Percentiles rank a stretch among this genome's conserved stretches.
phyloP scores from a whole-genome alignment of 345 rosid genomes.

The Linum lewisii region DNA sequence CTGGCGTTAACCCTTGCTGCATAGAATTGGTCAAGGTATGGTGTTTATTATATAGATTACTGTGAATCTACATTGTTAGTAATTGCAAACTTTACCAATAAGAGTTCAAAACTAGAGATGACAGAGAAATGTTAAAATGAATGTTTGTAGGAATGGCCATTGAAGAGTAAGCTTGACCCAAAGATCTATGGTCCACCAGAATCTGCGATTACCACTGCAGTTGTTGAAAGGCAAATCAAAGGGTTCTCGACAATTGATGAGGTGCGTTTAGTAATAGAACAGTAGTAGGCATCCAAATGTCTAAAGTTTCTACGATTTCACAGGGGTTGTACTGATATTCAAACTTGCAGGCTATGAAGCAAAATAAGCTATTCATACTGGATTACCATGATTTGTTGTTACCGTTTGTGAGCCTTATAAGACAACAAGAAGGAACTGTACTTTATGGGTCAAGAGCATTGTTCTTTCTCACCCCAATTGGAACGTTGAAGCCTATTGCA shows the following conservation, averaged over 20 bases:
- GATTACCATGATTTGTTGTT: slow-evolving; percentile 5
- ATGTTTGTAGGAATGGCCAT: slow-evolving; percentile 4
- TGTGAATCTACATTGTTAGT: too few relatives aligned
- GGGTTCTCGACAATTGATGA: background rate
- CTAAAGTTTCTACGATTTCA: too few relatives aligned
- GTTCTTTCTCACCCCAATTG: slow-evolving; percentile 6
- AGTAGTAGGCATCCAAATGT: too few relatives aligned
- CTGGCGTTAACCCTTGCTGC: background rate
- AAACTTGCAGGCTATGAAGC: background rate
- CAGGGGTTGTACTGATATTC: background rate
- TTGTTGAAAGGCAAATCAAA: slow-evolving; percentile 1
- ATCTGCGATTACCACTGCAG: slow-evolving; percentile 1
- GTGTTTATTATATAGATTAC: too few relatives aligned
- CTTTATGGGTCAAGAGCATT: slow-evolving; percentile 3
- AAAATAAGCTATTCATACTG: slow-evolving; percentile 3
- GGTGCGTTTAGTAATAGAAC: too few relatives aligned
- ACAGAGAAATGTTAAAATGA: too few relatives aligned
- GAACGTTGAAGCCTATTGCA: background rate
- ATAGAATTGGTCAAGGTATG: too few relatives aligned
- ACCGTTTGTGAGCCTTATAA: slow-evolving; percentile 3
- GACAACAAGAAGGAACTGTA: background rate
- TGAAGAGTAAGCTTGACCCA: slow-evolving; percentile 7
- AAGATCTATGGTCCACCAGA: slow-evolving; percentile 5
- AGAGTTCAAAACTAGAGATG: too few relatives aligned
- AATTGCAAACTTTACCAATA: too few relatives aligned